Evolutionary conservation across 306 rosid species (phyloP), one percentile per base, ranked within the genome.

Genomic region (Carpinus fangiana): DNA sequence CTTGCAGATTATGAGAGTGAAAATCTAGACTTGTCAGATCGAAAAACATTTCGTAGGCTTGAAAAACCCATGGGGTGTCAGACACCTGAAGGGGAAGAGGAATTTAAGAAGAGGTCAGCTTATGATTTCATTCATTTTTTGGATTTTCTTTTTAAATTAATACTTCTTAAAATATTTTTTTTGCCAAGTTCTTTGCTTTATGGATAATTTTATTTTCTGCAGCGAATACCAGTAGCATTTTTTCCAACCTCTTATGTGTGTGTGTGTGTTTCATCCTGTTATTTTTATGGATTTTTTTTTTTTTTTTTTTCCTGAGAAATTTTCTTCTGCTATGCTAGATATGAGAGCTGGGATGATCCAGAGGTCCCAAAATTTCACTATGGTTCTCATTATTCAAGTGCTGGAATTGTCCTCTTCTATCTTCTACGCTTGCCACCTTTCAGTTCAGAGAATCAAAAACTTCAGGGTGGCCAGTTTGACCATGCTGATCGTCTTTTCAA

Each of bases 401-500:
- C 99, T 87, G 99, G 99, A 83, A 96, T 93, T 76, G 99, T 96
- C 74, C 98, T 96, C 55, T 96, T 93, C 86, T 96, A 96, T 88
- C 92, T 96, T 81, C 89, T 96, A 66, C 98, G 99, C 71, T 85
- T 96, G 74, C 99, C 99, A 14, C 98, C 99, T 55, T 96, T 96
- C 82, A 93, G 99, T 82, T 43, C 79, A 45, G 99, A 96, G 91
- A 96, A 96, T 86, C 96, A 91, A 87, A 96, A 93, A 88, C 93
- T 96, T 82, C 99, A 96, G 80, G 99, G 99, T 73, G 99, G 99
- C 73, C 99, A 96, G 87, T 96, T 96, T 84, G 99, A 96, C 81
- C 99, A 96, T 88, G 99, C 99, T 74, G 99, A 96, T 90, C 98
- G 99, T 75, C 99, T 96, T 87, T 96, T 96, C 84, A 93, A 96